Evolutionary conservation across 2,329 filamentous ascomycete genomes (phyloP).

Genomic region (Cercospora sojina): DNA sequence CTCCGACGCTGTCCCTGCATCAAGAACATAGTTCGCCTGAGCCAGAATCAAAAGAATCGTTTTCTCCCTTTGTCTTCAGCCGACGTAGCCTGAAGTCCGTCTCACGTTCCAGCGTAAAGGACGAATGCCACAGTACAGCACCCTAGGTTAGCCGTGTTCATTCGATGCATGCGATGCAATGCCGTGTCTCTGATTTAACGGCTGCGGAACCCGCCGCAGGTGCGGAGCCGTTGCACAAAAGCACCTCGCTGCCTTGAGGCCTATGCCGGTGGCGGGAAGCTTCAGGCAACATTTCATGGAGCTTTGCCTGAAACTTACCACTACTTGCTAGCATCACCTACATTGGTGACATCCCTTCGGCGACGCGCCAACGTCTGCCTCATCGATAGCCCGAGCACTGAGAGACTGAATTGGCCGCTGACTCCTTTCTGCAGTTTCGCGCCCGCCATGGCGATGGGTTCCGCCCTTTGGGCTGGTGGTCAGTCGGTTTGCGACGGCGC

Average conservation of each 20-base stretch:
- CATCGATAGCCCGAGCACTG: background rate
- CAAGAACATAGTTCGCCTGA: background rate
- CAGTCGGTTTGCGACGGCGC: background rate
- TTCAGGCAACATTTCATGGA: background rate
- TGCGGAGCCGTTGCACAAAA: background rate
- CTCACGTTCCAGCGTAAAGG: background rate
- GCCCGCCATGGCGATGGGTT: slow-evolving; percentile 11
- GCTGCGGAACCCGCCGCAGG: background rate
- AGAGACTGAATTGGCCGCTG: background rate
- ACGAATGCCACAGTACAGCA: background rate
- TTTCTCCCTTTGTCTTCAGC: background rate
- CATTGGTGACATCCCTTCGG: background rate
- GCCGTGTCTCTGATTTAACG: background rate
- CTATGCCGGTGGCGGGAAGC: slow-evolving; percentile 12
- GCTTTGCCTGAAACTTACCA: background rate
- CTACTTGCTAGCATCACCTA: slow-evolving; percentile 4
- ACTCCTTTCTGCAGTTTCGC: background rate
- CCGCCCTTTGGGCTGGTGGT: slow-evolving; percentile 2
- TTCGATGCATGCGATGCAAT: background rate
- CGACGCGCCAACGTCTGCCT: slow-evolving; percentile 5
- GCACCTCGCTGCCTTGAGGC: slow-evolving; percentile 12
- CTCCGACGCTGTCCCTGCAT: background rate
- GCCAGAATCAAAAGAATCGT: background rate
- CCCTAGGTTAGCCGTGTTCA: background rate
- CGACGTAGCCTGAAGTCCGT: background rate